A percentile compares a stretch with the other conserved stretches of the same genome.
Conservation (phyloP, 768 basidiomycete genomes). For the Albatrellus ellisii region DNA sequence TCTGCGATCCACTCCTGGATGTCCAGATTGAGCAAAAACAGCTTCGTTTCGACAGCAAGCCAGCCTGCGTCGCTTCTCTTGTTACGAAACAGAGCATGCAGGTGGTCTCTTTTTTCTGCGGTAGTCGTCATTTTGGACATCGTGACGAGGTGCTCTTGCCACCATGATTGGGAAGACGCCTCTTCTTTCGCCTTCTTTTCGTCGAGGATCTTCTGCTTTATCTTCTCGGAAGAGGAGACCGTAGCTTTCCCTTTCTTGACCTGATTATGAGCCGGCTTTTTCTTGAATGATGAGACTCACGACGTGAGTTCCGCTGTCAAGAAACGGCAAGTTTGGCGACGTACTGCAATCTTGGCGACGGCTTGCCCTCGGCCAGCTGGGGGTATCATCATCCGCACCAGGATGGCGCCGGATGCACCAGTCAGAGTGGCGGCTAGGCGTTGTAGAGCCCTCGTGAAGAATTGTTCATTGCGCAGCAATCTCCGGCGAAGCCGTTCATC, state of each 20-base stretch:
- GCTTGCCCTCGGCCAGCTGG: slow-evolving; percentile 23
- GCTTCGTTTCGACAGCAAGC: slow-evolving; percentile 35
- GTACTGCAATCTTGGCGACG: too few relatives aligned
- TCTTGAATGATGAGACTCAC: too few relatives aligned
- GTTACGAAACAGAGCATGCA: slow-evolving; percentile 32
- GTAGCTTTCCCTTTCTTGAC: slow-evolving; percentile 19
- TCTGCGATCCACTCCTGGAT: slow-evolving; percentile 41
- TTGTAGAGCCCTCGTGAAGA: slow-evolving; percentile 43
- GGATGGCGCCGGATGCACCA: slow-evolving; percentile 40
- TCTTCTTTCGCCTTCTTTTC: slow-evolving; percentile 25
- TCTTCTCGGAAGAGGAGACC: slow-evolving; percentile 22
- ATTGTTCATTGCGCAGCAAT: slow-evolving; percentile 33
- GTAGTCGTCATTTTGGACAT: slow-evolving; percentile 21
- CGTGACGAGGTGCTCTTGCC: slow-evolving; percentile 32
- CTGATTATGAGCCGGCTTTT: too few relatives aligned
- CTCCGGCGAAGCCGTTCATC: slow-evolving; percentile 25
- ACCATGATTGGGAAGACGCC: slow-evolving; percentile 27
- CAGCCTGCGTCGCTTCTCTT: slow-evolving; percentile 27
- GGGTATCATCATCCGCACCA: slow-evolving; percentile 43
- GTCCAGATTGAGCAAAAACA: slow-evolving; percentile 41
- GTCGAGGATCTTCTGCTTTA: slow-evolving; percentile 31
- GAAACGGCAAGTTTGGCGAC: too few relatives aligned
- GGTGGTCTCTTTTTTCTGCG: slow-evolving; percentile 19
- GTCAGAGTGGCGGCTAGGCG: slow-evolving; percentile 49
- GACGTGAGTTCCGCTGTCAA: too few relatives aligned